Conservation (phyloP, 2,329 filamentous ascomycete genomes). For the Pseudogymnoascus sp. region DNA sequence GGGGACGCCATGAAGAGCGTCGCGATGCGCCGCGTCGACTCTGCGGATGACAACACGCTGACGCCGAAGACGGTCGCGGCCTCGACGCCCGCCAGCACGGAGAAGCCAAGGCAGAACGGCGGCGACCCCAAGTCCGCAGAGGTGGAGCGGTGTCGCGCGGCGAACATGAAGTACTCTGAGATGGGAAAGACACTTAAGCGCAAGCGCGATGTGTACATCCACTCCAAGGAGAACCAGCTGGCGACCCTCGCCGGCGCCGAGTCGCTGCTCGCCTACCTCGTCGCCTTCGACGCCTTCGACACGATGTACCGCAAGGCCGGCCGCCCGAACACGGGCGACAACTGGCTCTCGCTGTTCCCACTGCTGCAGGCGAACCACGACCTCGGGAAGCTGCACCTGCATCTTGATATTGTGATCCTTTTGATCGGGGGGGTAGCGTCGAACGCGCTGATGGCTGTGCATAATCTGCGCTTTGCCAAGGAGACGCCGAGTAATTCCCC, state of each 20-base stretch:
- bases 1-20: slow-evolving; percentile 25
- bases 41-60: slow-evolving; percentile 31
- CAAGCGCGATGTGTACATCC: slow-evolving; percentile 24
- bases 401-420: background rate
- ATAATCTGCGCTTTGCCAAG: background rate
- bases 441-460: background rate
- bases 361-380: background rate
- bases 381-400: background rate
- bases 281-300: slow-evolving; percentile 16
- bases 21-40: slow-evolving; percentile 29
- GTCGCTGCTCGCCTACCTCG: slow-evolving; percentile 24
- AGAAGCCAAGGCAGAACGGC: slow-evolving; percentile 25
- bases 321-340: background rate
- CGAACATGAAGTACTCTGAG: slow-evolving; percentile 14
- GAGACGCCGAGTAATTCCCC: background rate
- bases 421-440: background rate
- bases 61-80: slow-evolving; percentile 30
- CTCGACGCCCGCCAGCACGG: slow-evolving; percentile 24
- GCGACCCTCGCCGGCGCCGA: slow-evolving; percentile 23
- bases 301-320: background rate
- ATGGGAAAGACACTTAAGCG: slow-evolving; percentile 23
- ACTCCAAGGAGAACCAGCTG: slow-evolving; percentile 20
- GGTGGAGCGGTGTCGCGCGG: slow-evolving; percentile 12
- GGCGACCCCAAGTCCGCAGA: slow-evolving; percentile 12
- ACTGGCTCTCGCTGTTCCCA: slow-evolving; percentile 1